Evolutionary conservation across 192 early-diverging fungal genomes (phyloP).

Genomic region (Linnemannia hyalina): DNA sequence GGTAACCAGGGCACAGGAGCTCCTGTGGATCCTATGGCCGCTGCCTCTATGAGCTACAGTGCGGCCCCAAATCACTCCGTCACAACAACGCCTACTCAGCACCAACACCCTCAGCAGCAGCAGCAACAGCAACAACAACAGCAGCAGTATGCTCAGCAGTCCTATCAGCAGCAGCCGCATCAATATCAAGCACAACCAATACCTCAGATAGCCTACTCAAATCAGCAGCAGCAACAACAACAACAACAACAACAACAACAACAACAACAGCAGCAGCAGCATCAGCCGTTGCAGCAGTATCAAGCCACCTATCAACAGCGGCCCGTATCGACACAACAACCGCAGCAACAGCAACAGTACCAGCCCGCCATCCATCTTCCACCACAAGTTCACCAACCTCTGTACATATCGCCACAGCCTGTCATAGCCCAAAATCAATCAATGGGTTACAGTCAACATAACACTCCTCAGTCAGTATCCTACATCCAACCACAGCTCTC

Average conservation of each 20-base stretch:
- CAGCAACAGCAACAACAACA: constrained; percentile 16
- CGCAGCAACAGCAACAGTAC: constrained; percentile 21
- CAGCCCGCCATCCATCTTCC: not conserved
- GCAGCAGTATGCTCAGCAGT: not conserved
- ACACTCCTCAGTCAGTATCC: not conserved
- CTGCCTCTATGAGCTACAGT: constrained; percentile 10
- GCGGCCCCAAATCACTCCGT: constrained; percentile 24
- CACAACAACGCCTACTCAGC: constrained; percentile 16
- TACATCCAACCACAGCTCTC: not conserved
- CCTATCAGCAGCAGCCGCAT: not conserved
- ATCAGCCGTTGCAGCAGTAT: constrained; percentile 13
- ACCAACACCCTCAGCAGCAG: constrained; percentile 23
- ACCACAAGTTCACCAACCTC: not conserved
- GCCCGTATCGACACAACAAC: constrained; percentile 13
- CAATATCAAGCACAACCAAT: constrained; percentile 21
- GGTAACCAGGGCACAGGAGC: constrained; percentile 6
- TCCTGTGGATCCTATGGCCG: constrained; percentile 16
- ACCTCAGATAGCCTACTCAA: constrained; percentile 19
- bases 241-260: no score
- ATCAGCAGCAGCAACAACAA: constrained; percentile 41
- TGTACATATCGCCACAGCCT: not conserved
- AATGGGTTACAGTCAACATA: not conserved
- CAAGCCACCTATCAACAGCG: constrained; percentile 24
- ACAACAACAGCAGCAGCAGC: constrained; percentile 26
- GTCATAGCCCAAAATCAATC: not conserved